Base-by-base conservation (phyloP, 805 yeast genomes). In the Schizosaccharomyces japonicus region DNA sequence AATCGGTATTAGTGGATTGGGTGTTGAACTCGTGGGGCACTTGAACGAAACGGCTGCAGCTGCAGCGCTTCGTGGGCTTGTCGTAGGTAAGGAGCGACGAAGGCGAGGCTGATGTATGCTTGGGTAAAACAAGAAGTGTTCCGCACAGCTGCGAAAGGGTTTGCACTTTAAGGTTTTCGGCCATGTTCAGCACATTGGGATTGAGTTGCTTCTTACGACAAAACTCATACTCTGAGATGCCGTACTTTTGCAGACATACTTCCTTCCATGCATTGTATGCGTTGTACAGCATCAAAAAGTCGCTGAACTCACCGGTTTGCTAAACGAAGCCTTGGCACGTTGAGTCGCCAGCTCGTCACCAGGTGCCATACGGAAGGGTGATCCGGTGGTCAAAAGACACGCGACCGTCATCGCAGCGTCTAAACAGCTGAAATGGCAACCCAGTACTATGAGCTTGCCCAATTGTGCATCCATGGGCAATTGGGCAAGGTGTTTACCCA, bases 401-500 rank as follows among this genome's bases (percentile, higher is more conserved):
- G 27, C 46, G 6, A 42, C 26, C 26, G 46, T 23, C 10, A 27
- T 7, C 8, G 29, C 29, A 2, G 46, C 46, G 26, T 42, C 46
- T 4, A 42, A 21, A 8, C 31, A 42, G 10, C 26, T 42, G 33
- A 23, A 42, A 17, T 13, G 27, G 19, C 31, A 27, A 8, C 47
- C 47, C 23, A 45, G n/a, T 11, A 45, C 34, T 3, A 45, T n/a
- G 15, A 45, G n/a, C 33, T 45, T 45, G 3, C 39, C 47, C 3
- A 30, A 23, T 21, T 19, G 8, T n/a, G 33, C 39, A 29, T 45
- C 47, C 13, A 32, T 23, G 4, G 47, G 47, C 11, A 45, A 31
- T 25, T 28, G 28, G 7, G 47, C 25, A 21, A 52, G 39, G 15
- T 50, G 47, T 36, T 39, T 30, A 5, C 55, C 55, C 10, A 42